phyloP scores from a whole-genome alignment of 1,284 basidiomycete genomes.

The Tausonia pullulans region DNA sequence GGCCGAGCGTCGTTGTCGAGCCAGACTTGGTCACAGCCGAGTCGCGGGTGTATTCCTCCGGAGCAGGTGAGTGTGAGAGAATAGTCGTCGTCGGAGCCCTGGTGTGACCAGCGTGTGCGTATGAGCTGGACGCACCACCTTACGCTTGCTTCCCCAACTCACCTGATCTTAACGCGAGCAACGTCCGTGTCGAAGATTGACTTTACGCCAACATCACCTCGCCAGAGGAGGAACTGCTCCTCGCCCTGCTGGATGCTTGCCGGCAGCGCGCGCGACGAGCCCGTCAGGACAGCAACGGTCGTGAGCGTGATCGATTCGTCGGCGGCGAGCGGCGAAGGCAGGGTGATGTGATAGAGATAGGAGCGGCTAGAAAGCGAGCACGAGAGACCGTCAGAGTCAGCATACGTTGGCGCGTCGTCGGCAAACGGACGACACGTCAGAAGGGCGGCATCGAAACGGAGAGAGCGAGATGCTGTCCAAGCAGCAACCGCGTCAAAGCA shows the following conservation, averaged over 20 bases:
- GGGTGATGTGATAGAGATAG: conserved; percentile 36
- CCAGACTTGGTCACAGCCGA: conserved; percentile 54
- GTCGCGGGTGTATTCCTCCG: conserved; percentile 30
- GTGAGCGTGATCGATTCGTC: conserved; percentile 60
- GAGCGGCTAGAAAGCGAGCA: conserved; percentile 27
- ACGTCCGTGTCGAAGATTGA: conserved; percentile 71
- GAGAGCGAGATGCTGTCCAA: too few species aligned
- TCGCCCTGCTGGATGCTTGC: conserved; percentile 60
- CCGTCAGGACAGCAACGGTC: conserved; percentile 60
- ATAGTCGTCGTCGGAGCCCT: conserved; percentile 59
- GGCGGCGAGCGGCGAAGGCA: conserved; percentile 41
- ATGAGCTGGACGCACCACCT: background rate
- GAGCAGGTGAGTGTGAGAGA: conserved; percentile 49
- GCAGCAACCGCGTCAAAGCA: too few species aligned
- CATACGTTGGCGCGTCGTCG: too few species aligned
- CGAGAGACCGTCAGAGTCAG: background rate
- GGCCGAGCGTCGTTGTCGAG: conserved; percentile 74
- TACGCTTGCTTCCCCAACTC: conserved; percentile 23
- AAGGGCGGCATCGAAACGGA: too few species aligned
- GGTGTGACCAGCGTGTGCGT: conserved; percentile 6
- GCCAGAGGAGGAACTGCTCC: conserved; percentile 66
- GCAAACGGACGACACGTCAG: too few species aligned
- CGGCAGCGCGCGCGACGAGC: conserved; percentile 65
- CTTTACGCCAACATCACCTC: conserved; percentile 44
- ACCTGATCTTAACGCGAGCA: conserved; percentile 78